Evolutionary conservation across 352 stramenopile species (phyloP).

Genomic region (Phytophthora lateralis): DNA sequence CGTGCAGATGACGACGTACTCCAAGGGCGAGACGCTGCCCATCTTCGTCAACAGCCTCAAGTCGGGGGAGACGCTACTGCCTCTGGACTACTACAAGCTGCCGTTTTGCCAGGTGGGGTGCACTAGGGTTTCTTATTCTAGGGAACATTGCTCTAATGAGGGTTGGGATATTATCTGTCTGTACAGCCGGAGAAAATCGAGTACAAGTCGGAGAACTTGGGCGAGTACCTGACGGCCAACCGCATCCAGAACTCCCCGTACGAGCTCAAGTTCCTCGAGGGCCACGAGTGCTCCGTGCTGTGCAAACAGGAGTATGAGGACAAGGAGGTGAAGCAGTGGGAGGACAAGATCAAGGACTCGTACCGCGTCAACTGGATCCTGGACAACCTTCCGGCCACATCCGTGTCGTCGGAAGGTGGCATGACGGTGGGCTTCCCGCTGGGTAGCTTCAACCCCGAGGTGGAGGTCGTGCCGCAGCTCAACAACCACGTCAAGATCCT

Average conservation of each 20-base stretch:
- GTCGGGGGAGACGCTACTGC: slow-evolving; percentile 95
- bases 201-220: slow-evolving; percentile 98
- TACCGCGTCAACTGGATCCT: slow-evolving; percentile 99
- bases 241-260: slow-evolving; percentile 99
- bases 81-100: slow-evolving; percentile 98
- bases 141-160: slow-evolving; percentile 4
- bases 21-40: slow-evolving; percentile 81
- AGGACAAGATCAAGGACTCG: slow-evolving; percentile 94
- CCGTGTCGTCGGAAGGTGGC: slow-evolving; percentile 64
- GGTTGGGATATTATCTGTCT: slow-evolving; percentile 1
- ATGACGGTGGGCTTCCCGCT: slow-evolving; percentile 88
- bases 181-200: slow-evolving; percentile 86
- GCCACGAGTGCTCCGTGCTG: slow-evolving; percentile 71
- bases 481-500: slow-evolving; percentile 99
- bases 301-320: slow-evolving; percentile 92
- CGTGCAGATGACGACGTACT: slow-evolving; percentile 91
- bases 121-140: not conserved
- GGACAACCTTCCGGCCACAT: slow-evolving; percentile 96
- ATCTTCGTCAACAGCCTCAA: slow-evolving; percentile 96
- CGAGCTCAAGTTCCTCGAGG: slow-evolving; percentile 90
- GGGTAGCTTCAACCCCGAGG: slow-evolving; percentile 90
- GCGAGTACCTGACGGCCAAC: slow-evolving; percentile 98
- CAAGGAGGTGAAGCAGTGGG: slow-evolving; percentile 90
- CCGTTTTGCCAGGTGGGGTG: slow-evolving; percentile 91
- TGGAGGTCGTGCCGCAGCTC: slow-evolving; percentile 91